Evolutionary conservation across 441 rosid species (phyloP), one percentile per base, ranked within the genome.

Genomic region (Syzygium malaccense): DNA sequence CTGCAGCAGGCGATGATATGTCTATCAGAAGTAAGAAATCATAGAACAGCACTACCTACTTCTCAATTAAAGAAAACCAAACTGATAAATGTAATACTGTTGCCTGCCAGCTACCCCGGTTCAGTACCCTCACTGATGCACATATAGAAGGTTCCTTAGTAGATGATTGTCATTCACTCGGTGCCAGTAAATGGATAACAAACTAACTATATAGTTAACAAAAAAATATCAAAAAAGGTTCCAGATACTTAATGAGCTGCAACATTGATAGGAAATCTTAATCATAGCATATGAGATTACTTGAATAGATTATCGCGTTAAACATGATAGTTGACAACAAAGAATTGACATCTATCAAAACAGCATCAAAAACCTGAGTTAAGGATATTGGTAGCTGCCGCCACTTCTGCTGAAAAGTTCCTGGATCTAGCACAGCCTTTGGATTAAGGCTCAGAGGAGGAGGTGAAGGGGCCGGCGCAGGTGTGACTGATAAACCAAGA

Each of bases 341-440:
- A 55, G 30, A 57, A 25, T 56, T 68, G 87, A 8, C 57, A 79
- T 56, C 20, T 58, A 71, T n/a, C 60, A 64, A 30, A 53, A 86
- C 33, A 71, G 51, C 56, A 92, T 57, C 56, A 84, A 78, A 88
- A 84, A 97, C 99, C 97, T 96, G 95, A 84, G 97, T 92, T 87
- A 93, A 85, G 86, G 98, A 91, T 87, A 95, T 87, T 28, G 98
- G 94, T 64, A 98, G 91, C 87, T 98, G 99, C 90, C 98, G 98
- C 99, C 98, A 97, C 92, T 97, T 97, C 90, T 96, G 96, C 93
- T 97, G 99, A 91, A 98, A 96, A 87, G 95, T 92, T 92, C 94
- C 93, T 88, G 99, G 99, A 87, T 96, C 97, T 37, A 97, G 93
- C 88, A 90, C 92, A 91, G 98, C 98, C 94, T 93, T 93, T 66